Base-by-base conservation (phyloP, 179 eudicot genomes). In the Silene noctiflora region DNA sequence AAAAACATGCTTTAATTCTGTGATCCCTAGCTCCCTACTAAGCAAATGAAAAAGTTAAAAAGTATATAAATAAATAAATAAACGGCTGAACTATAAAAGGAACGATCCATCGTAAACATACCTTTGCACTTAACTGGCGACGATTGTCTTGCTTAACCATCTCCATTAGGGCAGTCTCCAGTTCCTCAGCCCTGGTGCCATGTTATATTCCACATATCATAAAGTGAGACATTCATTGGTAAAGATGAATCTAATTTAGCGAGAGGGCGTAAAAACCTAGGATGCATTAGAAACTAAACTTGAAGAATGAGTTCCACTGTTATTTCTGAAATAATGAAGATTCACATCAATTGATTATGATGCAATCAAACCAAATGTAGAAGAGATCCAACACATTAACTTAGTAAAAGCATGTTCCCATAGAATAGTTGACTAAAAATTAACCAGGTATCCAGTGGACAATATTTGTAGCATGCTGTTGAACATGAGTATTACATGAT, bases 131-230 rank as follows among this genome's bases (percentile, higher is more conserved):
- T 77, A 95, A 69, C 83, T 93, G 86, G 51, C 96, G 90, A 68
- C 99, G 89, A 78, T 95, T 95, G 84, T 95, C 99, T 85, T 93
- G 99, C 87, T 90, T 91, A 77, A 93, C 99, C 91, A 95, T 93
- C 88, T 96, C 99, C 99, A 93, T 91, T 67, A 96, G 75, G 39
- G 99, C 98, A 76, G 86, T 87, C 86, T 96, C 99, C 75, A 96
- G 89, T 86, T 96, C 99, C 82, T 96, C 99, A 48, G 99, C 95
- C 83, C 99, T 95, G 82, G 60, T 53, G 31, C 22, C 80, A 68
- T 24, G 20, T 66, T 33, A 33, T 67, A 35, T 33, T 67, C 51
- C 39, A 67, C 44, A 67, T 67, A 17, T 67, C 71, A 61, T 35
- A 1, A 33, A 67, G 51, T 67, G 13, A 33, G 51, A 67, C 17